Evolutionary conservation across 2,329 filamentous ascomycete genomes (phyloP).

Genomic region (Ascochyta fabae): DNA sequence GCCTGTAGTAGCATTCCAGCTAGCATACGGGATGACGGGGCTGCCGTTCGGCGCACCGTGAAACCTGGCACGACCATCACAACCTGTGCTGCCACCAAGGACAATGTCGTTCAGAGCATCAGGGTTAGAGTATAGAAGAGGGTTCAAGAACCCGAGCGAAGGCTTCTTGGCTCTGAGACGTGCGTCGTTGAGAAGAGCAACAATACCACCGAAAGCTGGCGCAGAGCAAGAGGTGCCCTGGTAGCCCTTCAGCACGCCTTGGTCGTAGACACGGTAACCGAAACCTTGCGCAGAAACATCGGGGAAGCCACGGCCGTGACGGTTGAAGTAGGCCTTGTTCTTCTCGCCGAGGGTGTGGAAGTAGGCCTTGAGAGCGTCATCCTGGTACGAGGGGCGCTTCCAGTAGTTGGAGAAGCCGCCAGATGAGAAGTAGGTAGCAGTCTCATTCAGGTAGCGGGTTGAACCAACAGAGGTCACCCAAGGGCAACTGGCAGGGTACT

Average conservation of each 20-base stretch:
- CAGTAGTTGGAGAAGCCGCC: conserved; percentile 60
- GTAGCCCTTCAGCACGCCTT: conserved; percentile 47
- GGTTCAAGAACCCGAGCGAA: conserved; percentile 65
- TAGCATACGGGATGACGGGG: conserved; percentile 39
- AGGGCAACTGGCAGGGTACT: conserved; percentile 70
- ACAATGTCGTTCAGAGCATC: conserved; percentile 57
- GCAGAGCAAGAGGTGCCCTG: conserved; percentile 59
- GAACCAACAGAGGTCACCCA: conserved; percentile 72
- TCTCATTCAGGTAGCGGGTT: conserved; percentile 55
- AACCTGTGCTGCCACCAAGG: conserved; percentile 46
- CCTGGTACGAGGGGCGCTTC: conserved; percentile 57
- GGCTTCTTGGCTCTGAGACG: conserved; percentile 58
- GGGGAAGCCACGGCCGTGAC: conserved; percentile 64
- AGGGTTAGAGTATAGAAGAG: conserved; percentile 60
- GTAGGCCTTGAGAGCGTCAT: conserved; percentile 53
- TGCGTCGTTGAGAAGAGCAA: conserved; percentile 68
- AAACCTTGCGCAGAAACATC: conserved; percentile 67
- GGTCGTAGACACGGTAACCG: conserved; percentile 45
- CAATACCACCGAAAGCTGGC: conserved; percentile 64
- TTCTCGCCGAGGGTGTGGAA: conserved; percentile 50
- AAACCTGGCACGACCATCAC: conserved; percentile 40
- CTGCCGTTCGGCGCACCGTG: conserved; percentile 36
- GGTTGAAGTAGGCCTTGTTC: conserved; percentile 58
- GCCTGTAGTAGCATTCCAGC: conserved; percentile 41
- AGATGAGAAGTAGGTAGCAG: conserved; percentile 56